Percentiles rank a stretch among this genome's conserved stretches.
These are phyloP conservation scores for Angomonas deanei DNA, from an alignment of 208 protist genomes.

Conservation along the genomic window DNA sequence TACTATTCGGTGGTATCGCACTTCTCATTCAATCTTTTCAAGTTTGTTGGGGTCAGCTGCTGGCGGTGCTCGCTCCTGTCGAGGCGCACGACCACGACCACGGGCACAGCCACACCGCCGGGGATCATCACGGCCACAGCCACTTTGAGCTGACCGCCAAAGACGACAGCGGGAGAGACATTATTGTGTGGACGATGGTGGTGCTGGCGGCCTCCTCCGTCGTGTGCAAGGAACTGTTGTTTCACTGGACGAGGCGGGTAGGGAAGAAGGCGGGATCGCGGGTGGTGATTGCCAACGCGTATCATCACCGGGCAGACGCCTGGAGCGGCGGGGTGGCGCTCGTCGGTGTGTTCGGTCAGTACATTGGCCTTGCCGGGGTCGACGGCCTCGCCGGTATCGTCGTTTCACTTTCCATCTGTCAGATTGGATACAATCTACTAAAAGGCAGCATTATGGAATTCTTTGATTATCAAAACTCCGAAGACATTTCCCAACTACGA, in stretches of 20 bases:
- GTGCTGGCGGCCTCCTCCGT: slow-evolving; percentile 53
- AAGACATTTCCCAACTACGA: slow-evolving; percentile 58
- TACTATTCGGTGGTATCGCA: slow-evolving; percentile 67
- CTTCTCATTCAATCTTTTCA: slow-evolving; percentile 69
- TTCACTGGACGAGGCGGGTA: slow-evolving; percentile 72
- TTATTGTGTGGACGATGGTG: slow-evolving; percentile 84
- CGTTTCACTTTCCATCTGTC: slow-evolving; percentile 75
- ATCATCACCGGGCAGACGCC: slow-evolving; percentile 85
- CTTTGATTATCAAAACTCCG: slow-evolving; percentile 77
- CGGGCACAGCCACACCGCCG: slow-evolving; percentile 18
- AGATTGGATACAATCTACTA: slow-evolving; percentile 69
- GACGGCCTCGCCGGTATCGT: slow-evolving; percentile 73
- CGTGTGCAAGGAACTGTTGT: slow-evolving; percentile 75
- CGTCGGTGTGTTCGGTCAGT: slow-evolving; percentile 68
- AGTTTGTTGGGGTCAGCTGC: slow-evolving; percentile 17
- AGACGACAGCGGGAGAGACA: slow-evolving; percentile 48
- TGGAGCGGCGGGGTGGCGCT: slow-evolving; percentile 83
- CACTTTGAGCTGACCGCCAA: slow-evolving; percentile 66
- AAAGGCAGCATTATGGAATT: slow-evolving; percentile 68
- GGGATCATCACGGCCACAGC: slow-evolving; percentile 53
- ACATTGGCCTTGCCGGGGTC: slow-evolving; percentile 59
- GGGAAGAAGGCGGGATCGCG: slow-evolving; percentile 67
- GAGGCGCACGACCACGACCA: neutral
- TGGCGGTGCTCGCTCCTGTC: neutral
- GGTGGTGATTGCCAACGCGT: slow-evolving; percentile 85